Base-by-base conservation (phyloP, 352 stramenopile genomes). In the Albugo laibachii region DNA sequence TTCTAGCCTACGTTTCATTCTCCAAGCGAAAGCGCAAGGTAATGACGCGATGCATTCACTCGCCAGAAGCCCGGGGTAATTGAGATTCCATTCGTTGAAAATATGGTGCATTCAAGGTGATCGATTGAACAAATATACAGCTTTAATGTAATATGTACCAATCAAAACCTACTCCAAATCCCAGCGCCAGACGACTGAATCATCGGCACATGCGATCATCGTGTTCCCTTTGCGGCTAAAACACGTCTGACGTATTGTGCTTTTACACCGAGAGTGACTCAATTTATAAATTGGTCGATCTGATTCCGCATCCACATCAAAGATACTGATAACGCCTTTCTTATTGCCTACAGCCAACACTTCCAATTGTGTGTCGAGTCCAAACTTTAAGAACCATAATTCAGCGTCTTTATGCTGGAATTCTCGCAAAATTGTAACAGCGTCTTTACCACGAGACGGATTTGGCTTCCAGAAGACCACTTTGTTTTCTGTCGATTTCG, bases 391-490 rank as follows among this genome's bases (percentile, higher is more conserved):
- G 54, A 86, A 93, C 80, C 80, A 93, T 47, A 93, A 48, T 36
- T 88, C 62, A 0, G 69, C 69, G 50, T 92, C 68, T 55, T 83
- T 81, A 59, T 84, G 78, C 41, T 79, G 62, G 55, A 84, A 88
- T 59, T 93, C 71, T 24, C 63, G 66, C 41, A 92, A 58, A 34
- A 92, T 71, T 6, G 70, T 89, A 13, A 88, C 71, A 2, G 70
- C 69, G 36, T 84, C 70, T 49, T 84, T 82, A 52, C 76, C 73
- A 50, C 69, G 70, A 41, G 70, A 83, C 31, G 72, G 69, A 52
- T 89, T 79, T 13, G 89, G 89, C 42, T 87, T 89, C 91, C 91
- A 97, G 21, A 97, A 75, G 12, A 94, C 66, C 18, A 96, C 71
- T 39, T 75, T 80, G 61, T 95, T 88, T 49, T 71, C 72, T 19